Conservation (phyloP, 495 filamentous ascomycete species). For the Penicillium longicatenatum region DNA sequence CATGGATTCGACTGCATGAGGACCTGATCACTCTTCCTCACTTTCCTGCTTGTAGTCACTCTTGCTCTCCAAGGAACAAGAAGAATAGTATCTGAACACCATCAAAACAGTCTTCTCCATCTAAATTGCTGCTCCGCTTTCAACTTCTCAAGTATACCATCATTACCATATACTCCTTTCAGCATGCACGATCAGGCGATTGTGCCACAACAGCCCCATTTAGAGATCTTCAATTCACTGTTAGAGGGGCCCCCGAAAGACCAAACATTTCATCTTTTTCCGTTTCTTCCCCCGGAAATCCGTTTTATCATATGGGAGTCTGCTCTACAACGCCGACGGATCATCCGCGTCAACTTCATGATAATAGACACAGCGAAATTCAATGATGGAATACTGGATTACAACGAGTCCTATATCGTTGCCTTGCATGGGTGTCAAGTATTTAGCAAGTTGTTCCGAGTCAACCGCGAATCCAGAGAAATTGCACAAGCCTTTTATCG, state of each 20-base stretch:
- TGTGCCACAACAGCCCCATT: not conserved
- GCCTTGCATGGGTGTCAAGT: not conserved
- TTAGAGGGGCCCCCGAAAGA: not conserved
- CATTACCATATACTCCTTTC: not conserved
- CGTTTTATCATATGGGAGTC: constrained; percentile 1
- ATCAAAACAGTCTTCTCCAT: too few species aligned
- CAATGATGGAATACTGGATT: not conserved
- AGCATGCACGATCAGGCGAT: constrained; percentile 2
- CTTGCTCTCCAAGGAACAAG: not conserved
- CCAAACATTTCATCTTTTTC: not conserved
- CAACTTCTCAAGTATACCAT: not conserved
- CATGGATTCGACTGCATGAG: not conserved
- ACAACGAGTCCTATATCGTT: not conserved
- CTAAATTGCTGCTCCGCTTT: not conserved
- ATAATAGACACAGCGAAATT: not conserved
- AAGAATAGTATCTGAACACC: not conserved
- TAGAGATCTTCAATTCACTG: not conserved
- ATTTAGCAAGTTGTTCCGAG: not conserved
- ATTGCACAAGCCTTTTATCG: constrained; percentile 1
- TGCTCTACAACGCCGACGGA: not conserved
- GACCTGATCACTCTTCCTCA: not conserved
- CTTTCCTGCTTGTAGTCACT: not conserved
- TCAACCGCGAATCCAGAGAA: constrained; percentile 1
- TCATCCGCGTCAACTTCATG: not conserved
- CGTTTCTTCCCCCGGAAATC: constrained; percentile 1